Conservation (phyloP, 1,284 basidiomycete genomes). For the Fomitopsis pinicola region DNA sequence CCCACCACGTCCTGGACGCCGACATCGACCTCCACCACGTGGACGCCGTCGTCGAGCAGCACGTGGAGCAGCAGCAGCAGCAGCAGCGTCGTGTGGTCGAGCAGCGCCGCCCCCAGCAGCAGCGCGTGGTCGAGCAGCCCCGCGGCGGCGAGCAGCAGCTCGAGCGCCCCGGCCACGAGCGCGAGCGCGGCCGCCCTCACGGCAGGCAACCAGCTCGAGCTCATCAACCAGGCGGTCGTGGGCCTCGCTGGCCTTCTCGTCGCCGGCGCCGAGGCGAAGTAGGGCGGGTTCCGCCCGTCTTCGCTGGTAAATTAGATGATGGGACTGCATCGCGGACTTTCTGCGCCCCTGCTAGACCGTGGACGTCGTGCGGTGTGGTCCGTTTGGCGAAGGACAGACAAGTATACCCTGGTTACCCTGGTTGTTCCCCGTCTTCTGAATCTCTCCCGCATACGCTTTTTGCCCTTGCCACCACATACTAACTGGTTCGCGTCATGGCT, state of each 20-base stretch:
- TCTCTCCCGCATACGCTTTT: neutral
- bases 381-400: neutral
- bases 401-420: neutral
- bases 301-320: neutral
- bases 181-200: slow-evolving; percentile 12
- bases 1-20: slow-evolving; percentile 20
- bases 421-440: neutral
- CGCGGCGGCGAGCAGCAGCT: slow-evolving; percentile 12
- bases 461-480: neutral
- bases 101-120: slow-evolving; percentile 9
- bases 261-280: slow-evolving; percentile 17
- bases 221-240: slow-evolving; percentile 34
- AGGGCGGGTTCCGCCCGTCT: neutral
- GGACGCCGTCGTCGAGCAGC: slow-evolving; percentile 9
- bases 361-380: neutral
- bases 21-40: slow-evolving; percentile 5
- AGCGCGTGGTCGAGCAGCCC: slow-evolving; percentile 17
- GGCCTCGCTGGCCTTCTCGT: slow-evolving; percentile 32
- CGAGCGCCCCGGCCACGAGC: slow-evolving; percentile 17
- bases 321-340: neutral
- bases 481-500: neutral
- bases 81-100: slow-evolving; percentile 15
- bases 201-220: slow-evolving; percentile 26
- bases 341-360: neutral
- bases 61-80: slow-evolving; percentile 15